Base-by-base conservation (phyloP, 129 eudicot species). In the Arctium lappa region DNA sequence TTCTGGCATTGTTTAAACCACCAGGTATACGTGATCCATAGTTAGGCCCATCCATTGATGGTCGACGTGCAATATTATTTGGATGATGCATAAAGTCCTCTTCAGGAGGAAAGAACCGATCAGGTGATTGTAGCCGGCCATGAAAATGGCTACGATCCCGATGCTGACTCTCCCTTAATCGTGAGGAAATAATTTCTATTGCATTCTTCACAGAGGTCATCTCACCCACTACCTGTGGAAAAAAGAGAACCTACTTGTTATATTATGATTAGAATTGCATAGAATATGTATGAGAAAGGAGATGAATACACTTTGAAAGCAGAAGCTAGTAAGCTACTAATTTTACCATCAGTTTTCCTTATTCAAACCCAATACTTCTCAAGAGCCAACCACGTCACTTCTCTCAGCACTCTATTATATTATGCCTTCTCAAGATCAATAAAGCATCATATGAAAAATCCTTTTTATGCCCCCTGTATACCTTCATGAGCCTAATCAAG, bases 131-230 rank as follows among this genome's bases (percentile, higher is more conserved):
- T 72, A 85, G 22, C 69, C 98, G 97, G 9, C 88, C 87, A 16
- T 89, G 91, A 71, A 89, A 91, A 83, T 91, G 88, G 81, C 91
- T 85, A 37, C 99, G 92, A 75, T 96, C 99, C 73, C 99, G 97
- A 83, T 96, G 99, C 85, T 96, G 99, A 80, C 97, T 91, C 87
- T 96, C 99, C 73, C 94, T 90, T 87, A 96, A 87, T 40, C 99
- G 97, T 8, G 97, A 90, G 32, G 99, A 91, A 31, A 96, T 93
- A 53, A 90, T 90, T 72, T 89, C 86, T 69, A 96, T 80, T 60
- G 99, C 98, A 75, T 90, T 90, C 85, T 96, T 96, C 76, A 96
- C 99, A 13, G 93, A 89, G 85, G 72, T 87, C 90, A 90, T 76
- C 32, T 96, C 99, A 86, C 99, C 99, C 71, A 93, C 93, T 77